Evolutionary conservation across 2,329 filamentous ascomycete genomes (phyloP), one percentile per base, ranked within the genome.

Genomic region (Nigrospora sphaerica): DNA sequence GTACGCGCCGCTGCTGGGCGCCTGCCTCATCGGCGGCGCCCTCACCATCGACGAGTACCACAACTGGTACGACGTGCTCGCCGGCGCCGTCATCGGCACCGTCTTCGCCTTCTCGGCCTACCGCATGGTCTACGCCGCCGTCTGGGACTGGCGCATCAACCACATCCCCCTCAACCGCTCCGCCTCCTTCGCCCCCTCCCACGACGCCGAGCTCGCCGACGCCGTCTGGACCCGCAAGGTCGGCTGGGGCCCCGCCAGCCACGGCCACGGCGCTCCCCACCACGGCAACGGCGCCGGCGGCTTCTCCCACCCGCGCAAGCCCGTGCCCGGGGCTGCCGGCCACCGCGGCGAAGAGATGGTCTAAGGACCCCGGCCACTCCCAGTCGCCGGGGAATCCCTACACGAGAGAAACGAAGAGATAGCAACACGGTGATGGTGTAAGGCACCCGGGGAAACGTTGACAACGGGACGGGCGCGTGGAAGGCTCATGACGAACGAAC

Each of bases 31-130:
- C 38, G 83, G 77, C 1, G 84, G 84, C 6, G 78, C 82, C 0
- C 66, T 88, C 11, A 86, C 83, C 0, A 86, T 88, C 47, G 81
- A 88, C 52, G 79, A 86, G 59, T 86, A 74, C 60, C 85, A 90
- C 65, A 83, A 88, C 64, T 86, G 83, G 81, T 88, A 88, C 50
- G 85, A 88, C 46, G 69, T 86, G n/a, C 48, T 86, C 1, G 81
- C 80, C 0, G 85, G 84, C 6, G 83, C 75, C 0, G 58, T 77
- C 36, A 85, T 88, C 39, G 85, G 84, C 3, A 81, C 76, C 2
- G 59, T 78, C 49, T 78, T 86, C 64, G 84, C 83, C 0, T 81
- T 86, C 55, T 77, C 74, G 1, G 61, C 75, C 0, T 87, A 86
- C 60, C 70, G 84, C 45, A 85, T 85, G 80, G 74, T 78, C 3